Evolutionary conservation across 495 filamentous ascomycete genomes (phyloP), one percentile per base, ranked within the genome.

Genomic region (Penicillium soppii): DNA sequence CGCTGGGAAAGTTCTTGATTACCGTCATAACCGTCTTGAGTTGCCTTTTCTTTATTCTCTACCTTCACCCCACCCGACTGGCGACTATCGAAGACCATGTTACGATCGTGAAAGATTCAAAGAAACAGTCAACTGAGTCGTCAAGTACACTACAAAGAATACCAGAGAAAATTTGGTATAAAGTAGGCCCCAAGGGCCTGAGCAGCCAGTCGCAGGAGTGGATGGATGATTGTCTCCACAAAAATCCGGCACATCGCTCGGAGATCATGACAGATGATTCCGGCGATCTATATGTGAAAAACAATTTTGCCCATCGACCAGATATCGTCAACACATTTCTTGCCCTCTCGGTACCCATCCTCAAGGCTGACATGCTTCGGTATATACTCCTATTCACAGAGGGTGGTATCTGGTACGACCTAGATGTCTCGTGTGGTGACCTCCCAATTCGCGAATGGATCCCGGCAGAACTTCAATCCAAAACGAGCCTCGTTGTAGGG

Each of bases 141-240:
- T 5, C 10, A 32, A 32, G 7, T 7, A 12, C 29, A 32, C 8
- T 32, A 3, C 8, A 32, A 32, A 10, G 7, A 32, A 38, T 48
- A 22, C 45, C 45, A 0, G 22, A 38, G 16, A 48, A 48, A 25
- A 38, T 48, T n/a, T 48, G 45, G 45, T 39, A 48, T 10, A 48
- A 48, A 37, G 45, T 39, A 10, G 35, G 45, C 3, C 45, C 45
- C 2, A 39, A 38, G 27, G 45, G 33, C 7, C 23, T 48, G 15
- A 47, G 44, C 20, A 22, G 25, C 21, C 32, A 37, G 44, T 36
- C 44, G 13, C 32, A 36, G n/a, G 30, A 19, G 17, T 47, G 32
- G 44, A 15, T 47, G 10, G 12, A 48, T 16, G 45, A 48, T 9
- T 38, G 33, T 38, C 45, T 38, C 33, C 45, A 39, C 22, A 39